Evolutionary conservation across 148 eudicot genomes (phyloP).

Genomic region (Heliosperma pusillum): DNA sequence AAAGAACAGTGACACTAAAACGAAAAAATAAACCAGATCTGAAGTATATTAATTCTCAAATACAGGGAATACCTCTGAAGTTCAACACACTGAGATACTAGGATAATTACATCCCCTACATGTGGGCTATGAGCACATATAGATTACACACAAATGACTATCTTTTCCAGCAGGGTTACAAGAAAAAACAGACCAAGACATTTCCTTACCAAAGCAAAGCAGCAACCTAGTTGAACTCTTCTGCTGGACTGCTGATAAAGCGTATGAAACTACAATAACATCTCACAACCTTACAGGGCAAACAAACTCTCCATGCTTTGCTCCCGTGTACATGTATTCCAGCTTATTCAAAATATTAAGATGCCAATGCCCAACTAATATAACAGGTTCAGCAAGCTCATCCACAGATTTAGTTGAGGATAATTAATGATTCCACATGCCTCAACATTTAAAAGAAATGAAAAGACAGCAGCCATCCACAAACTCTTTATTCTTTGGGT

Average conservation of each 20-base stretch:
- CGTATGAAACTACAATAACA: slow-evolving; percentile 51
- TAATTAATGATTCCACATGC: not conserved
- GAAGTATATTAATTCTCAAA: not conserved
- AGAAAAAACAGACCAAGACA: slow-evolving; percentile 47
- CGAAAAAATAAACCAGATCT: slow-evolving; percentile 29
- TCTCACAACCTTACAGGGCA: slow-evolving; percentile 42
- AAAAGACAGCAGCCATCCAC: slow-evolving; percentile 6
- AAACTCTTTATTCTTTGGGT: not conserved
- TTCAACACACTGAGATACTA: slow-evolving; percentile 24
- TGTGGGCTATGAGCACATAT: slow-evolving; percentile 22
- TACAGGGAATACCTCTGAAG: slow-evolving; percentile 33
- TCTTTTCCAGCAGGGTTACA: slow-evolving; percentile 22
- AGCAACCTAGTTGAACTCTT: slow-evolving; percentile 71
- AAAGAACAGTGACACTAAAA: slow-evolving; percentile 4
- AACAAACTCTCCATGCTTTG: slow-evolving; percentile 54
- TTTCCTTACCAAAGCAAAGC: slow-evolving; percentile 77
- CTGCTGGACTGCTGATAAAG: slow-evolving; percentile 58
- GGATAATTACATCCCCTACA: slow-evolving; percentile 34
- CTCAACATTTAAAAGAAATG: slow-evolving; percentile 19
- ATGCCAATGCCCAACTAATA: slow-evolving; percentile 29
- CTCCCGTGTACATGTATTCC: slow-evolving; percentile 39
- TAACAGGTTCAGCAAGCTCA: slow-evolving; percentile 20
- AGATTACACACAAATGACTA: slow-evolving; percentile 11
- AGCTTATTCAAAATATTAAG: slow-evolving; percentile 29
- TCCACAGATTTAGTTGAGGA: not conserved